Evolutionary conservation across 1,284 basidiomycete species (phyloP).

Genomic region (Ceratobasidium sp.): DNA sequence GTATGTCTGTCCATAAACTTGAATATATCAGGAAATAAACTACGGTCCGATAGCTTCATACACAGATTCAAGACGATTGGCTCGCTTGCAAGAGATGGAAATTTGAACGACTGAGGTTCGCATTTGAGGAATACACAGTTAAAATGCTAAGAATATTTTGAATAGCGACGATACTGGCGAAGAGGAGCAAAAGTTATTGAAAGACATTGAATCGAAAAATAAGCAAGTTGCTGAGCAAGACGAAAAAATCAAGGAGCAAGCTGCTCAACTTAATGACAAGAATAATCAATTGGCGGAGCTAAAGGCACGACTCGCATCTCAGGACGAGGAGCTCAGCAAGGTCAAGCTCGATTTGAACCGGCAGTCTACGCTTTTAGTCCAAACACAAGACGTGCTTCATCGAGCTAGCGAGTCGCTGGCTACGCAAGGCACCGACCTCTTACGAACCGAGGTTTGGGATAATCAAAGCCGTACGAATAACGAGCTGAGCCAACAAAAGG

Average conservation of each 20-base stretch:
- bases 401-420: neutral
- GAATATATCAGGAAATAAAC: too few relatives aligned
- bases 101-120: constrained; percentile 24
- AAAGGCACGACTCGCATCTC: neutral
- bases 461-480: too few relatives aligned
- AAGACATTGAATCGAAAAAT: neutral
- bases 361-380: neutral
- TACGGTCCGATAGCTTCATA: neutral
- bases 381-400: neutral
- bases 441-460: too few relatives aligned
- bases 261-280: too few relatives aligned
- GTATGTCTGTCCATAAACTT: neutral
- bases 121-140: neutral
- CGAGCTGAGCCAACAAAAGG: too few relatives aligned
- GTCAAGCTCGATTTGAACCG: neutral
- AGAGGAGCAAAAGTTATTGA: neutral
- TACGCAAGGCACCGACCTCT: too few relatives aligned
- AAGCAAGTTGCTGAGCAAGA: neutral
- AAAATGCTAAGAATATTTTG: neutral
- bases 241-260: neutral
- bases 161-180: constrained; percentile 10
- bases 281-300: neutral
- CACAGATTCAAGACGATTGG: too few relatives aligned
- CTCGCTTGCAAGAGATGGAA: neutral
- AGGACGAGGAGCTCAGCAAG: neutral